phyloP scores from a whole-genome alignment of 805 yeast species.

The Metschnikowia baotianmanensis region DNA sequence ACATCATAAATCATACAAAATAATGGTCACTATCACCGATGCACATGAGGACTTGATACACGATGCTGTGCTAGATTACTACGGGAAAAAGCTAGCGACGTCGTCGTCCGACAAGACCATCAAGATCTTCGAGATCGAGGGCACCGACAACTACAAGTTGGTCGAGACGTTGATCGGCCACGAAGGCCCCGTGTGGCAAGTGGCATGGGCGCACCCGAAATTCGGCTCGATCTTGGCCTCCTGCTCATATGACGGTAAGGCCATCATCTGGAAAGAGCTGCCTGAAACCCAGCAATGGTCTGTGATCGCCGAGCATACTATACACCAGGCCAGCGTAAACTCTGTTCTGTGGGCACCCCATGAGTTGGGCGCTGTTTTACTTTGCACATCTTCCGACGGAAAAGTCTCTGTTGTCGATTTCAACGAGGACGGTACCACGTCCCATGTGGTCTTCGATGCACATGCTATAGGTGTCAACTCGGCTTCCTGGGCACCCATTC shows the following conservation, averaged over 20 bases:
- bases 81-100: conserved; percentile 85
- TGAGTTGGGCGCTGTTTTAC: conserved; percentile 88
- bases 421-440: conserved; percentile 80
- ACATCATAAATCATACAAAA: conserved; percentile 2
- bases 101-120: conserved; percentile 21
- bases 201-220: conserved; percentile 98
- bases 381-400: conserved; percentile 94
- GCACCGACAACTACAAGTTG: conserved; percentile 36
- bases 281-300: conserved; percentile 82
- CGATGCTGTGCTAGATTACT: conserved; percentile 95
- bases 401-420: conserved; percentile 87
- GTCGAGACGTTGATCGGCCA: conserved; percentile 88
- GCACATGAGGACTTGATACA: conserved; percentile 93
- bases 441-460: conserved; percentile 65
- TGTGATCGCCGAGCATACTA: conserved; percentile 79
- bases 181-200: conserved; percentile 99
- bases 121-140: conserved; percentile 23
- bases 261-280: conserved; percentile 86
- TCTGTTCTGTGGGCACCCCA: conserved; percentile 97
- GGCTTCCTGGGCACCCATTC: conserved; percentile 89
- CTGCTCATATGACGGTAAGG: conserved; percentile 94
- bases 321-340: conserved; percentile 92
- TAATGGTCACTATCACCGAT: conserved; percentile 79
- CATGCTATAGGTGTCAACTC: conserved; percentile 94
- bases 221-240: conserved; percentile 94